Conservation (phyloP, 78 protist species). For the Pigoraptor vietnamica region DNA sequence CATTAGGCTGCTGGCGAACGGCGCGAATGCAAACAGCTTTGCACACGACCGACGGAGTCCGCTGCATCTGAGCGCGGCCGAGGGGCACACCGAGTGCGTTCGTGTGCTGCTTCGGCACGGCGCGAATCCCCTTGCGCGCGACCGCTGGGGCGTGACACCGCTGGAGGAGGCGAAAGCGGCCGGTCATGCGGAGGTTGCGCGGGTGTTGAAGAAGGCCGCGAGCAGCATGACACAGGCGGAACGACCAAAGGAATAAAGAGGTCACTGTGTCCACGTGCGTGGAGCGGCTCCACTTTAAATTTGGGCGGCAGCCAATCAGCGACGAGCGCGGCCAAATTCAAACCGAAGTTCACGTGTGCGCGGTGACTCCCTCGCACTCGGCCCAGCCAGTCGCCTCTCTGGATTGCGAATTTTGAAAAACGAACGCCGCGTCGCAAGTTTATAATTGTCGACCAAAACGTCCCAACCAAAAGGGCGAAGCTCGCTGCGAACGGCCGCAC, state of each 20-base stretch:
- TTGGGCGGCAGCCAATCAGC: too few relatives aligned
- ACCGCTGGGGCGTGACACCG: conserved; percentile 45
- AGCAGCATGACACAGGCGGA: not conserved
- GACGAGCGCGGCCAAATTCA: too few relatives aligned
- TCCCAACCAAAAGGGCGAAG: too few relatives aligned
- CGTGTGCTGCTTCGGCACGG: not conserved
- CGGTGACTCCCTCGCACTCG: too few relatives aligned
- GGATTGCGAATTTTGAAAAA: too few relatives aligned
- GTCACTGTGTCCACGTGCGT: too few relatives aligned
- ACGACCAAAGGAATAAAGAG: not conserved
- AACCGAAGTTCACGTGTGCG: too few relatives aligned
- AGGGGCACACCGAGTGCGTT: conserved; percentile 11
- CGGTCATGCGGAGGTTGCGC: not conserved
- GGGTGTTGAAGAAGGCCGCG: not conserved
- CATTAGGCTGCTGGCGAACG: not conserved
- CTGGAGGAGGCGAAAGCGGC: conserved; percentile 16
- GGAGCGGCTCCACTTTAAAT: too few relatives aligned
- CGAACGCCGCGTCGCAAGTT: too few relatives aligned
- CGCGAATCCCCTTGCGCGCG: conserved; percentile 2
- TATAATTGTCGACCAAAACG: too few relatives aligned
- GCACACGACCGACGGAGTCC: conserved; percentile 11
- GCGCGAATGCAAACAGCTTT: not conserved
- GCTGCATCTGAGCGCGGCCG: conserved; percentile 20
- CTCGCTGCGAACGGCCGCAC: too few relatives aligned
- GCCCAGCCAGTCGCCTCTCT: too few relatives aligned